A percentile compares a stretch with the other conserved stretches of the same genome.
Evolutionary conservation across 495 filamentous ascomycete species (phyloP).

Genomic region (Geopyxis carbonaria): DNA sequence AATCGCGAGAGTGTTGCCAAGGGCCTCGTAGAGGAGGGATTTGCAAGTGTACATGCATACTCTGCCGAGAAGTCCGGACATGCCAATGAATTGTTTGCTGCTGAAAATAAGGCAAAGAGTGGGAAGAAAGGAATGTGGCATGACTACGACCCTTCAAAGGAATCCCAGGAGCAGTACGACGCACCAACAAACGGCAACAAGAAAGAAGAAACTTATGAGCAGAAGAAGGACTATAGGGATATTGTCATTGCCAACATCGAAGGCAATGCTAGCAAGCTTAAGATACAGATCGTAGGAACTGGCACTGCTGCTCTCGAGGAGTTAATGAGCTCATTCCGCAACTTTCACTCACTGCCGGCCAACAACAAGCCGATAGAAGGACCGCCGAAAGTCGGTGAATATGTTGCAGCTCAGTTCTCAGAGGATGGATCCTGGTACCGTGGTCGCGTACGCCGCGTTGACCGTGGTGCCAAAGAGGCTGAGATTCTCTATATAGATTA

Average conservation of each 20-base stretch:
- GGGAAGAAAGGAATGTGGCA: constrained; percentile 77
- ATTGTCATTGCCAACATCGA: constrained; percentile 83
- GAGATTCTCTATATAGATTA: constrained; percentile 94
- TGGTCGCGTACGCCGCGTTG: constrained; percentile 74
- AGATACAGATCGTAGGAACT: constrained; percentile 72
- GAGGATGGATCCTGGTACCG: constrained; percentile 90
- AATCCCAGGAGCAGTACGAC: constrained; percentile 36
- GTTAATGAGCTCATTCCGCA: constrained; percentile 74
- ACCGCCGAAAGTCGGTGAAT: constrained; percentile 78
- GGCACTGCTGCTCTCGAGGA: constrained; percentile 44
- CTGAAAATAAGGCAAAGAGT: constrained; percentile 75
- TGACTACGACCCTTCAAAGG: constrained; percentile 68
- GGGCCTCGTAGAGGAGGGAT: constrained; percentile 78
- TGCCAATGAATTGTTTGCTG: constrained; percentile 67
- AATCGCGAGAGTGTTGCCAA: constrained; percentile 96
- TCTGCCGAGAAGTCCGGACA: constrained; percentile 92
- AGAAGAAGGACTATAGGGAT: constrained; percentile 73
- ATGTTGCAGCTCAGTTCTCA: constrained; percentile 73
- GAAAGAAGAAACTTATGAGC: constrained; percentile 31
- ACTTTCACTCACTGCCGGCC: constrained; percentile 59
- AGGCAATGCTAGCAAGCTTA: constrained; percentile 44
- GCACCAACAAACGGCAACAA: constrained; percentile 28
- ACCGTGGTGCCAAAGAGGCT: constrained; percentile 69
- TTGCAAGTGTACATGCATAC: constrained; percentile 80
- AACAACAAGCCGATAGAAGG: constrained; percentile 54